phyloP scores from a whole-genome alignment of 495 filamentous ascomycete species.

The Penicillium macrosclerotiorum region DNA sequence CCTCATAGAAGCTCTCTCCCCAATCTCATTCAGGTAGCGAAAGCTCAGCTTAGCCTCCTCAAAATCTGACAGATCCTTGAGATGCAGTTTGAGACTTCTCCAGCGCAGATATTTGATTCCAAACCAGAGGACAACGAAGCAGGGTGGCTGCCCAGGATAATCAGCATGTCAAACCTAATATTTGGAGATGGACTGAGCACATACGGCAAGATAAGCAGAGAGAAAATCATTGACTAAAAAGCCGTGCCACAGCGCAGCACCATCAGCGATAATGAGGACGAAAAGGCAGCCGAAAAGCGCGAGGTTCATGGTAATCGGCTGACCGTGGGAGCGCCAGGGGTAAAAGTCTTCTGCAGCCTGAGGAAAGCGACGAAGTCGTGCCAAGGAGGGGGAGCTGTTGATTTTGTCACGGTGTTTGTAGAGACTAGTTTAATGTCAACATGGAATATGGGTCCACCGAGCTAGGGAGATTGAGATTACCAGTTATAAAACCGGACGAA shows the following conservation, averaged over 20 bases:
- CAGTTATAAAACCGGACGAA: constrained; percentile 43
- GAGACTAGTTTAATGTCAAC: background rate
- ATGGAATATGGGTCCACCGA: background rate
- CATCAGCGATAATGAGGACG: constrained; percentile 34
- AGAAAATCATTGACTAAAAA: constrained; percentile 1
- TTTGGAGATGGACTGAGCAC: background rate
- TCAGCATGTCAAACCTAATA: background rate
- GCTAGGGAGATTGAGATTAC: constrained; percentile 11
- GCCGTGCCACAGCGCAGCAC: constrained; percentile 38
- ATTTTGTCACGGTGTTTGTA: background rate
- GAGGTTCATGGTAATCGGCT: constrained; percentile 38
- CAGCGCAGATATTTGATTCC: background rate
- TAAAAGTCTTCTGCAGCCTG: constrained; percentile 21
- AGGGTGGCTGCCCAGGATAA: background rate
- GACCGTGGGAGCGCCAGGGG: constrained; percentile 41
- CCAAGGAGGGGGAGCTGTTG: background rate
- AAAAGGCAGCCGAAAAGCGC: constrained; percentile 38
- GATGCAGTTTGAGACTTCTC: background rate
- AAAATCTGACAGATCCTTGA: background rate
- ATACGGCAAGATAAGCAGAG: constrained; percentile 3
- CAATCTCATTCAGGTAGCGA: background rate
- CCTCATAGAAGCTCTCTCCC: background rate
- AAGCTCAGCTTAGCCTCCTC: background rate
- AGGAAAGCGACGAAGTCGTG: constrained; percentile 8
- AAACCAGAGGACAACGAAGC: background rate